These are phyloP conservation scores for Physcomitrium patens DNA, from an alignment of 225 moss, liverwort and hornwort species.

Conservation along the genomic window DNA sequence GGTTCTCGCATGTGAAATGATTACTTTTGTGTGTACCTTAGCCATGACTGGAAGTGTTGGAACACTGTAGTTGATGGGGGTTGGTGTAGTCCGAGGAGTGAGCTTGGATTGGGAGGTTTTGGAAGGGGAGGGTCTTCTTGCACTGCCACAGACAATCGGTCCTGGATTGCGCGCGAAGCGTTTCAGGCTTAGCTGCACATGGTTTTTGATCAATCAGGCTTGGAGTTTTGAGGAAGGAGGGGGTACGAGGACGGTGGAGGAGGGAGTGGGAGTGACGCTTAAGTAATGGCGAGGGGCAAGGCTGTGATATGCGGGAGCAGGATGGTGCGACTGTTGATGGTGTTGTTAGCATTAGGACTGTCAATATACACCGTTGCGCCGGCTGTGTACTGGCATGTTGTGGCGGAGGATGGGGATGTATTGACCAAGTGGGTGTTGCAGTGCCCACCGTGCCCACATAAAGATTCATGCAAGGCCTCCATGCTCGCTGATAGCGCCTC, in stretches of 20 bases:
- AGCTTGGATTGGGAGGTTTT: not conserved
- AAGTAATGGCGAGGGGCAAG: conserved; percentile 9
- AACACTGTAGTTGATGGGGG: too few species aligned
- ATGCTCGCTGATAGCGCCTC: conserved; percentile 28
- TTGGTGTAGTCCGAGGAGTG: not conserved
- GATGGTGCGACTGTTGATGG: conserved; percentile 53
- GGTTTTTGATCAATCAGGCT: too few species aligned
- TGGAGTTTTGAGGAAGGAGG: not conserved
- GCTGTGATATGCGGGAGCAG: conserved; percentile 51
- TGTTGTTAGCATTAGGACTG: conserved; percentile 48
- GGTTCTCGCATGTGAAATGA: too few species aligned
- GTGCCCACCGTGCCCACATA: conserved; percentile 41
- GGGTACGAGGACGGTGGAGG: not conserved
- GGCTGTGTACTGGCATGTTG: conserved; percentile 65
- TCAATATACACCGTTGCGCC: conserved; percentile 60
- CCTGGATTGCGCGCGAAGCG: too few species aligned
- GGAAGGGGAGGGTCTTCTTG: too few species aligned
- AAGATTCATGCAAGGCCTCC: conserved; percentile 13
- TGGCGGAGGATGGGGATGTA: conserved; percentile 54
- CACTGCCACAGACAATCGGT: too few species aligned
- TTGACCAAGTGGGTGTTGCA: conserved; percentile 49
- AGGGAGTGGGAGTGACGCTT: not conserved
- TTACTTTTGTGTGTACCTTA: not conserved
- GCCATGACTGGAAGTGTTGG: not conserved
- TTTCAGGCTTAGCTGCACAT: too few species aligned